Evolutionary conservation across 768 basidiomycete species (phyloP), one percentile per base, ranked within the genome.

Genomic region (Kwoniella shandongensis): DNA sequence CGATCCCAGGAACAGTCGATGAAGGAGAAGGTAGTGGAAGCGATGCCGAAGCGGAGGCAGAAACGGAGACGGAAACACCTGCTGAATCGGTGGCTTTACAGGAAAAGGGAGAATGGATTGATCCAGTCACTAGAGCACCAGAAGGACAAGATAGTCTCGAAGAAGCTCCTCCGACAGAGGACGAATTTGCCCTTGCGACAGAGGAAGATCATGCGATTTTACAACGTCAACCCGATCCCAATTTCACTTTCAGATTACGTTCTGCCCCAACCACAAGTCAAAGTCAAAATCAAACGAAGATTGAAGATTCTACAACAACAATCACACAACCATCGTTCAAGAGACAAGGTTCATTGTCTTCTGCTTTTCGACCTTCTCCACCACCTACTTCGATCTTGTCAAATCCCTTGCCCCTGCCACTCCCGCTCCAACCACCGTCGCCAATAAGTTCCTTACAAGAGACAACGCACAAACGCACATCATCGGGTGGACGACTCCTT

Each of bases 81-180:
- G n/a, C n/a, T n/a, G 38, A 55, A 41, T 17, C 50, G 52, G 45
- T 44, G 54, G 54, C 49, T 44, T 36, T 40, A 42, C 39, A 13
- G 17, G 48, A 30, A 44, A 40, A 41, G 12, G 29, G 22, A 20
- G 54, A 50, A 30, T 70, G 67, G 68, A 54, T 65, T 2, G 67
- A 70, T 51, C 73, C 73, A 3, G 73, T 75, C 8, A 72, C 70
- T 18, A 42, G 69, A 27, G 69, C 66, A 11, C 66, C 66, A 17
- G 48, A 57, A 29, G 51, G 56, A 23, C 44, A 60, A 41, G 35
- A 46, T 25, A 44, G 25, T 4, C 30, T 61, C 30, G 64, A 61
- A 3, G 47, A 54, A 23, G 52, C 54, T 15, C 54, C 57, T 10
- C 56, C 56, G 4, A 44, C 42, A 1, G 65, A 66, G 30, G 62